phyloP scores from a whole-genome alignment of 1,284 basidiomycete species.

The Puccinia novopanici region DNA sequence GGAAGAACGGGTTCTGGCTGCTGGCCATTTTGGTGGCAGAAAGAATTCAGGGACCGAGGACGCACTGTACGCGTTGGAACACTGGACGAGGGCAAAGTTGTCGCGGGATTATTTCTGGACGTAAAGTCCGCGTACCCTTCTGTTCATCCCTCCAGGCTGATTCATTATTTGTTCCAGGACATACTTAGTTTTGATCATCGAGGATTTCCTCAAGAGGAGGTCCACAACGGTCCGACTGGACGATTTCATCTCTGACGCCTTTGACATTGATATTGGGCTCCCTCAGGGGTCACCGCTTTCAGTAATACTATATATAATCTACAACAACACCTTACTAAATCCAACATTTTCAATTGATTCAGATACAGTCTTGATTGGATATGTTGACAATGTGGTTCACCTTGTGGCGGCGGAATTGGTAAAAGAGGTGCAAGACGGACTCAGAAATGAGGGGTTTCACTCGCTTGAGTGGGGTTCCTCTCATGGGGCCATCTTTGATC shows the following conservation, averaged over 20 bases:
- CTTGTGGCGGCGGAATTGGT: background rate
- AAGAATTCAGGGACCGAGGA: too few species aligned
- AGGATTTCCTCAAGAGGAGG: background rate
- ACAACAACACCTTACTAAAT: background rate
- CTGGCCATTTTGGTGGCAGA: constrained; percentile 9
- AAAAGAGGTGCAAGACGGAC: background rate
- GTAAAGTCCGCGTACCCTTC: too few species aligned
- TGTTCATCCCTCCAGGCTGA: too few species aligned
- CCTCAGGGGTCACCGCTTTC: constrained; percentile 14
- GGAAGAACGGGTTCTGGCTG: background rate
- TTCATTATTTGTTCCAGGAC: background rate
- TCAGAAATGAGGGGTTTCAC: background rate
- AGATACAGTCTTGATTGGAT: too few species aligned
- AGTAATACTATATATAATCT: constrained; percentile 9
- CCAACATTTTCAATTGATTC: background rate
- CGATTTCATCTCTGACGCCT: too few species aligned
- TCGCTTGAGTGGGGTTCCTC: background rate
- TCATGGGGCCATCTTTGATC: constrained; percentile 2
- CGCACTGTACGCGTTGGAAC: too few species aligned
- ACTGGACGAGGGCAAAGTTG: too few species aligned
- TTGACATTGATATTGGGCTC: too few species aligned
- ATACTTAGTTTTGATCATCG: background rate
- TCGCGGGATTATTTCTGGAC: too few species aligned
- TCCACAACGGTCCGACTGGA: too few species aligned
- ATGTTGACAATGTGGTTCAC: constrained; percentile 24